A percentile compares a stretch with the other conserved stretches of the same genome.
phyloP scores from a whole-genome alignment of 345 rosid species.

The Geranium rotundifolium region DNA sequence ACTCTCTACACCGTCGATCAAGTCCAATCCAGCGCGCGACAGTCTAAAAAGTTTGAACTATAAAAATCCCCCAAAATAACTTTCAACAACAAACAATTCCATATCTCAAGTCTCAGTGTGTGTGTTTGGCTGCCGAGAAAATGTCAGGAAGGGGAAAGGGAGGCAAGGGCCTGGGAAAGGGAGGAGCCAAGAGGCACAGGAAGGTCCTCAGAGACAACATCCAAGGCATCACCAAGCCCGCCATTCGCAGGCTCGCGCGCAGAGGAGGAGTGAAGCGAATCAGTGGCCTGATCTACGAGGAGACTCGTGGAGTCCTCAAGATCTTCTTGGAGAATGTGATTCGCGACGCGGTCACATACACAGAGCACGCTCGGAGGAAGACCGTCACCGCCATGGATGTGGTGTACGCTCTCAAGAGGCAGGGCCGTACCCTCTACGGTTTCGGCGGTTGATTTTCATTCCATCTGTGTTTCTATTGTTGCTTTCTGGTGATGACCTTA shows the following conservation, averaged over 20 bases:
- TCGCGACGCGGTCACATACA: conserved; percentile 30
- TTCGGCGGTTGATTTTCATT: conserved; percentile 11
- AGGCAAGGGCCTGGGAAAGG: conserved; percentile 33
- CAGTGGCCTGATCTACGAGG: conserved; percentile 33
- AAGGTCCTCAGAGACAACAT: conserved; percentile 30
- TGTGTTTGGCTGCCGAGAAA: background rate
- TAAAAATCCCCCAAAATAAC: no score
- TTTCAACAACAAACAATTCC: no score
- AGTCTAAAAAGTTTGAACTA: no score
- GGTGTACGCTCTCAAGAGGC: conserved; percentile 32
- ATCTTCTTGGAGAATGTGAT: conserved; percentile 32
- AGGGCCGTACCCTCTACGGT: conserved; percentile 29
- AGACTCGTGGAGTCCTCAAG: conserved; percentile 30
- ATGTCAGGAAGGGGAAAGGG: conserved; percentile 38
- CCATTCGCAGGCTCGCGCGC: conserved; percentile 27
- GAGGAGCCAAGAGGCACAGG: conserved; percentile 35
- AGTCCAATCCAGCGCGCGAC: no score
- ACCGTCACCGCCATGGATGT: conserved; percentile 39
- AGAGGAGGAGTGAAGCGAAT: conserved; percentile 33
- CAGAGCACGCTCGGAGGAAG: conserved; percentile 35
- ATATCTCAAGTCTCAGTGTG: no score
- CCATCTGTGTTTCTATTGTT: background rate
- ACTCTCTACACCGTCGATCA: no score
- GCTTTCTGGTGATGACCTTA: background rate
- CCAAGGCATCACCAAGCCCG: conserved; percentile 34